Base-by-base conservation (phyloP, 2,329 filamentous ascomycete species). In the Calonectria hawksworthii region DNA sequence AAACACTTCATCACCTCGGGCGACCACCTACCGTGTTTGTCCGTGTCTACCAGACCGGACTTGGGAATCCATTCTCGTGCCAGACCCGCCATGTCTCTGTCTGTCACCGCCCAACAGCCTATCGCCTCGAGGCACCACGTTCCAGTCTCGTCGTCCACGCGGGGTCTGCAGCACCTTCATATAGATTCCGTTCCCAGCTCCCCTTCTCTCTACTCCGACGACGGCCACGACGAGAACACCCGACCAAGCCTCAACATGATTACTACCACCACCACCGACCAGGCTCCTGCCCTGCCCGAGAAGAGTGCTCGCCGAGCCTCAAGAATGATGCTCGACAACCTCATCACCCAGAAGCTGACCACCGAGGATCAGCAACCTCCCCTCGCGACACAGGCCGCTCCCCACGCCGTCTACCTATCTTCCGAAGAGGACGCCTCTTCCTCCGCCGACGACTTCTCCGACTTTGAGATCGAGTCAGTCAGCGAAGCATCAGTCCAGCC, bases 381-480 rank as follows among this genome's bases (percentile, higher is more conserved):
- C 23, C 75, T 80, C 52, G 74, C 77, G 61, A 80, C 84, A 18
- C 84, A 87, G 61, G 84, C 86, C 28, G 85, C 87, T 2, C 89
- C 91, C 8, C 91, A 92, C 81, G 89, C 92, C 72, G 80, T 91
- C 73, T 93, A 93, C 82, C 88, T 93, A 32, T 93, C 91, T 2
- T 93, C 91, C 0, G 92, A 93, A 77, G 92, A 93, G 81, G 92
- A 93, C 76, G 91, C 88, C 36, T 93, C 92, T 1, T 92, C 92
- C 1, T 91, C 90, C 23, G 89, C 90, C 59, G 91, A 92, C 82
- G 89, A 91, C 83, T 89, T 89, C 75, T 92, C 90, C 70, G 89
- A 91, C 79, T 88, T 88, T 79, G 88, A 89, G 61, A 84, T 85
- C 77, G 88, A 90, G 76, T 89, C 87, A 64, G 85, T 85, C 26